Evolutionary conservation across 495 filamentous ascomycete genomes (phyloP).

Genomic region (Elaphomyces granulatus): DNA sequence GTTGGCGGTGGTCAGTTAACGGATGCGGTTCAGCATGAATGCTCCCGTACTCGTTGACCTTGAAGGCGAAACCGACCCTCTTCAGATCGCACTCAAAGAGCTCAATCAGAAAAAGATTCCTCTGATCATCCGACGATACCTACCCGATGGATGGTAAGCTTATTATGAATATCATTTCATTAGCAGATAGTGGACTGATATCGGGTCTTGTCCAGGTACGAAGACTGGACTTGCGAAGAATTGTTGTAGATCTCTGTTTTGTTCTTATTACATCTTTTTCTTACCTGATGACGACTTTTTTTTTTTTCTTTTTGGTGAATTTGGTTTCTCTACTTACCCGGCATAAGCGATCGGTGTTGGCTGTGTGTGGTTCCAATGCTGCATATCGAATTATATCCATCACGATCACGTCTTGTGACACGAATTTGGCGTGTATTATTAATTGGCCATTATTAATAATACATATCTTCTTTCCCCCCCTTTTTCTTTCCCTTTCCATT

Average conservation of each 20-base stretch:
- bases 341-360: background rate
- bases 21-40: slow-evolving; percentile 59
- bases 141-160: slow-evolving; percentile 95
- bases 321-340: slow-evolving; percentile 6
- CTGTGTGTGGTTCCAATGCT: background rate
- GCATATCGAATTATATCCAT: no score
- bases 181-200: background rate
- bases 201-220: slow-evolving; percentile 47
- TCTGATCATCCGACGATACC: slow-evolving; percentile 80
- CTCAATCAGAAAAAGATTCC: slow-evolving; percentile 97
- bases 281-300: slow-evolving; percentile 6
- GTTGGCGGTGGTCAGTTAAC: slow-evolving; percentile 3
- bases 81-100: slow-evolving; percentile 96
- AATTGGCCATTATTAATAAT: no score
- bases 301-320: slow-evolving; percentile 33
- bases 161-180: background rate
- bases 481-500: no score
- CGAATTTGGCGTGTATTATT: no score
- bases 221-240: slow-evolving; percentile 98
- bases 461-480: no score
- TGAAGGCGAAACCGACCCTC: slow-evolving; percentile 93
- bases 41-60: slow-evolving; percentile 92
- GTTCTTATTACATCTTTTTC: background rate
- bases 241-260: slow-evolving; percentile 38
- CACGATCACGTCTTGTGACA: no score